Conservation (phyloP, 2,329 filamentous ascomycete species). For the Talaromyces sp. region DNA sequence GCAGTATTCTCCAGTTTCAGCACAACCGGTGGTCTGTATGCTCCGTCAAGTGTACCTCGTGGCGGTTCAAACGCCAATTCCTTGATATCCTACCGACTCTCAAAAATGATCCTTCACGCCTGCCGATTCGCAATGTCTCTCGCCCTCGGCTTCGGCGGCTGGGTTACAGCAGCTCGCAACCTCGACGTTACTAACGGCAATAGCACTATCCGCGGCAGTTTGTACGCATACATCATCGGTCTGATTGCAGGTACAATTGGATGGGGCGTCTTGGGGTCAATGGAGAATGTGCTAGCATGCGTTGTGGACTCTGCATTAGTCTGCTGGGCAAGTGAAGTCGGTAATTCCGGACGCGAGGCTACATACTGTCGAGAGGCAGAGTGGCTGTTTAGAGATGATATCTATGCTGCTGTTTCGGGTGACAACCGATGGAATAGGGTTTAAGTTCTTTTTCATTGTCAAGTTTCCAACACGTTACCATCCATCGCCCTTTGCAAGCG, state of each 20-base stretch:
- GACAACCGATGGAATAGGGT: conserved; percentile 12
- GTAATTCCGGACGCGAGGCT: conserved; percentile 58
- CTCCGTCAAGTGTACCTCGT: conserved; percentile 42
- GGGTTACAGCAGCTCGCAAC: conserved; percentile 86
- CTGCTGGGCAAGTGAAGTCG: conserved; percentile 88
- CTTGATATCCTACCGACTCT: conserved; percentile 82
- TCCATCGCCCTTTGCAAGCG: neutral
- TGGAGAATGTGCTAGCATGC: conserved; percentile 82
- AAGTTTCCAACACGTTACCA: neutral
- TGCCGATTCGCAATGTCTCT: conserved; percentile 89
- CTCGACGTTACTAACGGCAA: conserved; percentile 57
- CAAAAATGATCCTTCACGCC: conserved; percentile 86
- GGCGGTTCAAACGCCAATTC: conserved; percentile 43
- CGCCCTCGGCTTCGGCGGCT: conserved; percentile 88
- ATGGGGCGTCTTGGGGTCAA: conserved; percentile 85
- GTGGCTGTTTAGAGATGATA: conserved; percentile 71
- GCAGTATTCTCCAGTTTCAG: conserved; percentile 71
- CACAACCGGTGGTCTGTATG: conserved; percentile 59
- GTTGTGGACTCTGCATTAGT: conserved; percentile 86
- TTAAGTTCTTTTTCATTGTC: conserved; percentile 2
- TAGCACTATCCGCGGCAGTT: conserved; percentile 63
- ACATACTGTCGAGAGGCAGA: conserved; percentile 91
- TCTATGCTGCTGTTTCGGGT: conserved; percentile 11
- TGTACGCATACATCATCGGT: conserved; percentile 93
- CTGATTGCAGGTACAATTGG: conserved; percentile 91